These are phyloP conservation scores for Colletotrichum somersetense DNA, from an alignment of 2,329 filamentous ascomycete genomes.

Conservation along the genomic window DNA sequence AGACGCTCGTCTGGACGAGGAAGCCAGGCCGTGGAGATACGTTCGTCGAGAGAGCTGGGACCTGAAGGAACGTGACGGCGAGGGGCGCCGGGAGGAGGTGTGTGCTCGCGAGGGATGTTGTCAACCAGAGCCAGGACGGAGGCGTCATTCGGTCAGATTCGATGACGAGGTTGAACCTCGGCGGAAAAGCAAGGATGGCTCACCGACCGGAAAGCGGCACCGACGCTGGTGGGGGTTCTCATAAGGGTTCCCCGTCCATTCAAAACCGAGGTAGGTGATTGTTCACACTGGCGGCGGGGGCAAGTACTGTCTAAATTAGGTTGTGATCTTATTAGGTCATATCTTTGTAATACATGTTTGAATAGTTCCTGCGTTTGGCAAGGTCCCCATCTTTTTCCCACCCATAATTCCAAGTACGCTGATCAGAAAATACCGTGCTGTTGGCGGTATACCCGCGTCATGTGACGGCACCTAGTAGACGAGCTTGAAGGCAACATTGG, in stretches of 20 bases:
- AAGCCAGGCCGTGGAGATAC: background rate
- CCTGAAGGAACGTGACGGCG: background rate
- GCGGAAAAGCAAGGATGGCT: background rate
- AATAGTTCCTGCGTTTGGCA: background rate
- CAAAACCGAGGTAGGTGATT: background rate
- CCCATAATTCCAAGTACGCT: background rate
- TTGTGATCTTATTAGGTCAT: slow-evolving; percentile 1
- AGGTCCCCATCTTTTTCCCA: background rate
- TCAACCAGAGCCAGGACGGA: background rate
- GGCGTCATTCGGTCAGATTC: background rate
- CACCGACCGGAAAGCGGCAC: background rate
- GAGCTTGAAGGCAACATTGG: slow-evolving; percentile 28
- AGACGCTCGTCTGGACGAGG: background rate
- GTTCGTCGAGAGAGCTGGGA: slow-evolving; percentile 14
- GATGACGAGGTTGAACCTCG: background rate
- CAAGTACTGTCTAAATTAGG: background rate
- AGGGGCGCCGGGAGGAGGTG: background rate
- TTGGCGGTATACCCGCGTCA: background rate
- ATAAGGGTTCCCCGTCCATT: background rate
- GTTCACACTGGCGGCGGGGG: background rate
- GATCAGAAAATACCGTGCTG: background rate
- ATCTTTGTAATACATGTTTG: background rate
- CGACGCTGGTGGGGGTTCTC: slow-evolving; percentile 24
- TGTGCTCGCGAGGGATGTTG: background rate
- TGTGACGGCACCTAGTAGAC: background rate